phyloP scores from a whole-genome alignment of 805 yeast genomes.

The Pichia rugopelliculosa region DNA sequence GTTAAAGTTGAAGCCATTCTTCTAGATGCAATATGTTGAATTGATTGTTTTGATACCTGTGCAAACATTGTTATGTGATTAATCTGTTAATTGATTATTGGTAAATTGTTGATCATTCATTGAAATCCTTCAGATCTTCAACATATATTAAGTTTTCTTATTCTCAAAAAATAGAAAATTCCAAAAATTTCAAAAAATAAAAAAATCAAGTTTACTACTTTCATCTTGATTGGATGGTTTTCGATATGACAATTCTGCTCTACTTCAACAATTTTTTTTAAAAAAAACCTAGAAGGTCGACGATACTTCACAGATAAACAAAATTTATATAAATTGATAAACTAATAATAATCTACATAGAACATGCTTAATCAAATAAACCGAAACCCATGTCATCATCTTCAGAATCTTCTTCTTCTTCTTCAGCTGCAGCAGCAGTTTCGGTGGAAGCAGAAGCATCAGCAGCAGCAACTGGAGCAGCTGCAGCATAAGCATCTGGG shows the following conservation, averaged over 20 bases:
- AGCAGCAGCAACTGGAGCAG: slow-evolving; percentile 96
- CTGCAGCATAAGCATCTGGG: slow-evolving; percentile 99
- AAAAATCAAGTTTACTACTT: not conserved
- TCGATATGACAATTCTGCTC: too few species aligned
- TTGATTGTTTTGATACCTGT: slow-evolving; percentile 13
- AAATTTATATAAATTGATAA: not conserved
- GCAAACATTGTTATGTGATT: slow-evolving; percentile 14
- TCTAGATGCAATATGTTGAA: slow-evolving; percentile 1
- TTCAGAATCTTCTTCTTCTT: slow-evolving; percentile 60
- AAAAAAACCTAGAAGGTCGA: not conserved
- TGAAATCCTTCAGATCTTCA: not conserved
- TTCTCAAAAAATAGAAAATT: not conserved
- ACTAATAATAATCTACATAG: slow-evolving; percentile 1
- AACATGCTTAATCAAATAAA: slow-evolving; percentile 75
- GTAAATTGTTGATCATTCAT: not conserved
- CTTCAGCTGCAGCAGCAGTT: slow-evolving; percentile 66
- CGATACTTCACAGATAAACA: not conserved
- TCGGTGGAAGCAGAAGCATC: slow-evolving; percentile 52
- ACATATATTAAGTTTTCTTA: not conserved
- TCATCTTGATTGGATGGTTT: not conserved
- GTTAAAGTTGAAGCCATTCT: slow-evolving; percentile 10
- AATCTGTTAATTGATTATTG: not conserved
- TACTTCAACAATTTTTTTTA: not conserved
- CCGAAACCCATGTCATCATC: slow-evolving; percentile 91
- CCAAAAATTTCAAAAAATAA: not conserved